phyloP scores from a whole-genome alignment of 1,284 basidiomycete species.

The Meripilus lineatus region DNA sequence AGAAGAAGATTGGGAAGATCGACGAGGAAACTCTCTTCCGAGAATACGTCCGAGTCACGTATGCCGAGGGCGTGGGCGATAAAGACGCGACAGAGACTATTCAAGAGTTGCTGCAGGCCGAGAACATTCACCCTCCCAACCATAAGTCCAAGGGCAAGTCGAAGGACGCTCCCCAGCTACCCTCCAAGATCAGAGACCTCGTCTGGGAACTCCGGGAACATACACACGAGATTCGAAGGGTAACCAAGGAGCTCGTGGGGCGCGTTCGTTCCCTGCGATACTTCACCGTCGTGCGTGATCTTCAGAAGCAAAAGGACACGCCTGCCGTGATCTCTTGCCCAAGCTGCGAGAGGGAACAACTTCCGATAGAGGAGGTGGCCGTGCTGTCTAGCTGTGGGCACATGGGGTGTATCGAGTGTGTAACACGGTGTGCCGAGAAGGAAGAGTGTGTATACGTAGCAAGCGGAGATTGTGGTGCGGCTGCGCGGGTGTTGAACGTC shows the following conservation, averaged over 20 bases:
- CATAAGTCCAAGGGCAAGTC: constrained; percentile 42
- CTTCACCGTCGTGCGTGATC: constrained; percentile 85
- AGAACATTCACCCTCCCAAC: constrained; percentile 48
- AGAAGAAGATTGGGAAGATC: constrained; percentile 60
- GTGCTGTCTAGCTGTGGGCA: constrained; percentile 91
- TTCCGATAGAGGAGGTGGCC: constrained; percentile 69
- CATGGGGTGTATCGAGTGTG: constrained; percentile 74
- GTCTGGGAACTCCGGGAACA: constrained; percentile 85
- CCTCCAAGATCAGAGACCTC: constrained; percentile 52
- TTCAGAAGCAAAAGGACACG: constrained; percentile 68
- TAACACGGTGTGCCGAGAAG: constrained; percentile 63
- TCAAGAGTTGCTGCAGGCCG: constrained; percentile 49
- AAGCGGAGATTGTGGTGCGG: constrained; percentile 65
- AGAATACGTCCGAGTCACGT: constrained; percentile 65
- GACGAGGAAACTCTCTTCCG: constrained; percentile 75
- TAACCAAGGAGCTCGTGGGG: constrained; percentile 85
- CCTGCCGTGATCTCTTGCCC: constrained; percentile 60
- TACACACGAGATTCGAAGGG: constrained; percentile 77
- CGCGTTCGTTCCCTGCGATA: constrained; percentile 86
- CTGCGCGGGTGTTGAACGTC: constrained; percentile 72
- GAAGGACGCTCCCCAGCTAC: constrained; percentile 49
- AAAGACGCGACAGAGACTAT: constrained; percentile 65
- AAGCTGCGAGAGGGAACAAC: constrained; percentile 47
- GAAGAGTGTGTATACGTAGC: constrained; percentile 79
- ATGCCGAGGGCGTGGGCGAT: constrained; percentile 70